Percentiles rank a stretch among this genome's conserved stretches.
These are phyloP conservation scores for Globisporangium emineosum DNA, from an alignment of 352 stramenopile genomes.

Conservation along the genomic window DNA sequence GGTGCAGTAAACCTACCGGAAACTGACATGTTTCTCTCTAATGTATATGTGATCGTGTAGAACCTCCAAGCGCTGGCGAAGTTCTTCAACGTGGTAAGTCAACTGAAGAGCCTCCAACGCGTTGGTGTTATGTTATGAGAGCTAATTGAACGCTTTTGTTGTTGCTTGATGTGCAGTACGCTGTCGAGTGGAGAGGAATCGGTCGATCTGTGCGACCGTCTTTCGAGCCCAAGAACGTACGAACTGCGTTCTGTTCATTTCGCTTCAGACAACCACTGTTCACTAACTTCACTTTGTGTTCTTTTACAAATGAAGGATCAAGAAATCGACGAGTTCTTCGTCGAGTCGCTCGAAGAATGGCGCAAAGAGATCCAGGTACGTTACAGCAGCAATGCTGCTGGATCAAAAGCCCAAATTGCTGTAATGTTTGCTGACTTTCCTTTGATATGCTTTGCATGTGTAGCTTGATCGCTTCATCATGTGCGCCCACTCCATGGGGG, in stretches of 20 bases:
- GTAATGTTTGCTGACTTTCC: not conserved
- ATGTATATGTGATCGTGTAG: constrained; percentile 18
- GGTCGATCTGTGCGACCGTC: constrained; percentile 63
- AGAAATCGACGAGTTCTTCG: constrained; percentile 78
- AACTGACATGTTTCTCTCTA: constrained; percentile 9
- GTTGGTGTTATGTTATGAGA: not conserved
- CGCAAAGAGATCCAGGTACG: constrained; percentile 44
- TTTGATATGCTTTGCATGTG: not conserved
- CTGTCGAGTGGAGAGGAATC: constrained; percentile 81
- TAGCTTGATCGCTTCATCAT: constrained; percentile 76
- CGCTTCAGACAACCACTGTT: not conserved
- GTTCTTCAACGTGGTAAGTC: constrained; percentile 76
- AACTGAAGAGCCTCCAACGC: too few relatives aligned
- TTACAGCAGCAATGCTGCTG: not conserved
- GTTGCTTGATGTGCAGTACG: constrained; percentile 41
- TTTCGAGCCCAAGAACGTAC: constrained; percentile 55
- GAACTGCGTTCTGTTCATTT: not conserved
- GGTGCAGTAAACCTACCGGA: not conserved
- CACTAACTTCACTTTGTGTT: not conserved
- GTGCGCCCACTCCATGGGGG: constrained; percentile 77
- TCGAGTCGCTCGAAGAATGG: constrained; percentile 78
- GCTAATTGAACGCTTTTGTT: not conserved
- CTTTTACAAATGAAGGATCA: constrained; percentile 36
- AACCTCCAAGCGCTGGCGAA: constrained; percentile 76
- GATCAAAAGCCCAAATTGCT: not conserved